These are phyloP conservation scores for Ziziphus jujuba DNA, from an alignment of 306 rosid species.

Conservation along the genomic window DNA sequence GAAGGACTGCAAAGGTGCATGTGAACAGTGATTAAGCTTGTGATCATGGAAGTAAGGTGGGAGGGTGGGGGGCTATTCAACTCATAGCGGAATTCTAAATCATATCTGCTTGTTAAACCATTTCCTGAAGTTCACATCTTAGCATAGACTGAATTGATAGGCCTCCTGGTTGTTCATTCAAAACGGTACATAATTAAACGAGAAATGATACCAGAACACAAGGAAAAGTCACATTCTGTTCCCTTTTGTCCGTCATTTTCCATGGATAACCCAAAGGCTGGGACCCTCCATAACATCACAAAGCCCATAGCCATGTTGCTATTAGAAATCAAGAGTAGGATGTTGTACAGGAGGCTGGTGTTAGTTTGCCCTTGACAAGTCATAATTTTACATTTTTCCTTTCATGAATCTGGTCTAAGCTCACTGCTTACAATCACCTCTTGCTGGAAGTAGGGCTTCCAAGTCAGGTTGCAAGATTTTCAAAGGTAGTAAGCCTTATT, in stretches of 20 bases:
- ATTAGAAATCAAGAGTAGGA: too few relatives aligned
- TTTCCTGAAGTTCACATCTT: not conserved
- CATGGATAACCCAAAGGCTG: too few relatives aligned
- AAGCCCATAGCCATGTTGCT: not conserved
- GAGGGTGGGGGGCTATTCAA: conserved; percentile 17
- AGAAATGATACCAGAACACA: conserved; percentile 2
- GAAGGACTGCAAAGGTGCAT: conserved; percentile 90
- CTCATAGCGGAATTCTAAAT: not conserved
- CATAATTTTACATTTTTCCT: not conserved
- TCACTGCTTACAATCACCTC: conserved; percentile 2
- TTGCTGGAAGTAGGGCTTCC: conserved; percentile 93
- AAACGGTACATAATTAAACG: not conserved
- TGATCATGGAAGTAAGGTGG: conserved; percentile 89
- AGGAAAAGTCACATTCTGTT: too few relatives aligned
- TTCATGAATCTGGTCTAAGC: conserved; percentile 2
- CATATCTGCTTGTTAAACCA: conserved; percentile 1
- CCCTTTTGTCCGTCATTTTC: too few relatives aligned
- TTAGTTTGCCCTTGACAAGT: not conserved
- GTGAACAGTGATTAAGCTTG: conserved; percentile 86
- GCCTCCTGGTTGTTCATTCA: not conserved
- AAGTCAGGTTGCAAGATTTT: conserved; percentile 71
- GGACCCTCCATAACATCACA: not conserved
- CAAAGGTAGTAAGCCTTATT: conserved; percentile 50
- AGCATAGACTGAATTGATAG: not conserved
- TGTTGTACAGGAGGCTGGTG: too few relatives aligned